Base-by-base conservation (phyloP, 129 eudicot genomes). In the Flaveria bidentis region DNA sequence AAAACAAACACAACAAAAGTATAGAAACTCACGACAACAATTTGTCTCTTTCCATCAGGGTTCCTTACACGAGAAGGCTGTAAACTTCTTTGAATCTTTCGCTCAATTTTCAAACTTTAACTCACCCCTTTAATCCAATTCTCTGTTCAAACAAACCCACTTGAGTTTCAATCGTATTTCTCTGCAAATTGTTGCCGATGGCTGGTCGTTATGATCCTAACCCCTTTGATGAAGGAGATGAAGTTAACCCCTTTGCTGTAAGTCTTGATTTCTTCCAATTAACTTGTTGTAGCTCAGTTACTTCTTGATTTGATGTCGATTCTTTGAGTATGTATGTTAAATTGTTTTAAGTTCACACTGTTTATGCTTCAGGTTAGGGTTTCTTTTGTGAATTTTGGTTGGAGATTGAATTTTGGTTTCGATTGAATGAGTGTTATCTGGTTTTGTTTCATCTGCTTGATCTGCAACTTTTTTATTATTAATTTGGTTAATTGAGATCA, bases 171-270 rank as follows among this genome's bases (percentile, higher is more conserved):
- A 2, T 33, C 45, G 6, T 36, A 36, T 36, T 36, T 5, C 41
- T 36, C 13, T 63, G 45, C 45, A 28, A 57, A 12, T 57, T 58
- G 20, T 52, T 33, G 52, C 11, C 61, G 10, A 79, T 79, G 83
- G 78, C 78, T 11, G 67, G 68, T 72, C 83, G 78, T 15, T 79
- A 17, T 42, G 83, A 79, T 72, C 83, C 78, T 25, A 79, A 79
- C 41, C 83, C 83, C n/a, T 72, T 79, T 51, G 83, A 79, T 14
- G 83, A 72, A 72, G 83, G 67, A 23, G 78, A 79, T 62, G 83
- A 79, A 79, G 83, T 62, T 39, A 79, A 79, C 64, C 83, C 78
- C 15, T 79, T 79, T 52, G 67, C 83, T 72, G 83, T 79, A 72
- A 72, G 83, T 61, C 49, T 46, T 4, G 10, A 2, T 49, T 41